Evolutionary conservation across 805 yeast genomes (phyloP), one percentile per base, ranked within the genome.

Genomic region (Yarrowia deformans): DNA sequence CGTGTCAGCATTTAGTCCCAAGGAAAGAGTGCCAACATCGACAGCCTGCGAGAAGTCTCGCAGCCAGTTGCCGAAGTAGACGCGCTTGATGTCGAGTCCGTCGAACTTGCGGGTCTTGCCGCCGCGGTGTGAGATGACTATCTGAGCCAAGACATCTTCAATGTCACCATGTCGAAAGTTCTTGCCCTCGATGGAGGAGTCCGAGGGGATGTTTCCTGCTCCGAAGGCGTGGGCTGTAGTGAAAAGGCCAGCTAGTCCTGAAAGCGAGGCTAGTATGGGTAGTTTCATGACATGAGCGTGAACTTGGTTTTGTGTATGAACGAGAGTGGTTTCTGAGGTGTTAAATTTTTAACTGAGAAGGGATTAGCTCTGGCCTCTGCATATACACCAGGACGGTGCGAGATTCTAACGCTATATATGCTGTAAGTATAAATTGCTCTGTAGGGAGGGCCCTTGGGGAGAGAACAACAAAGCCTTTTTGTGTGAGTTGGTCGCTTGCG

Each of bases 121-220:
- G 3, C 70, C 71, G 12, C 72, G 42, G 48, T 66, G 49, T 8
- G 70, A 64, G 43, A 73, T 72, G 46, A 70, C 70, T 8, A 73
- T 46, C 23, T 55, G 39, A 8, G 72, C 71, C 50, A 73, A 50
- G 5, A 71, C 68, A 45, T 73, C 72, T 34, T 73, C 75, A 40
- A 73, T 73, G 37, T 73, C 75, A 35, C 75, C 75, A 50, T 73
- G 75, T 18, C 75, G 68, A 64, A 73, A 73, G 67, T 72, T 73
- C 48, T 69, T 70, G 48, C 75, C 75, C 60, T 72, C 75, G 23
- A 73, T 49, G 1, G 67, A 63, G 34, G 73, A 71, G 18, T 66
- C 68, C 8, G 74, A 71, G 45, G 75, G 75, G 29, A 73, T 72
- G 69, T 72, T 72, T 16, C 75, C 75, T n/a, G 75, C 75, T 4